phyloP scores from a whole-genome alignment of 768 basidiomycete species.

The Clavaria fumosa region DNA sequence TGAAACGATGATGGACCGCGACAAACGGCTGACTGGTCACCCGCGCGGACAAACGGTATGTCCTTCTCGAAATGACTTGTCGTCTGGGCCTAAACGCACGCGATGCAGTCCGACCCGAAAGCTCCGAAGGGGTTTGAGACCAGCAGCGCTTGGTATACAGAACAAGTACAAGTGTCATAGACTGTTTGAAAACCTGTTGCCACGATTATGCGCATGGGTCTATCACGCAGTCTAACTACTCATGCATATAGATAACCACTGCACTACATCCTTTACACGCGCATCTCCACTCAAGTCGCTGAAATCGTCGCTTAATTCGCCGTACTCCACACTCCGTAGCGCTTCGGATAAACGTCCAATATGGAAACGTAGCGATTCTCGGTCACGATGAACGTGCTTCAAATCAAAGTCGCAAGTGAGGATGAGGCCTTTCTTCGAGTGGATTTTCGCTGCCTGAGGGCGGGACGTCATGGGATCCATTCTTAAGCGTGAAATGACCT shows the following conservation, averaged over 20 bases:
- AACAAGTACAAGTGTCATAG: too few relatives aligned
- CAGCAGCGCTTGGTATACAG: conserved; percentile 61
- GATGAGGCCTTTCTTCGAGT: conserved; percentile 53
- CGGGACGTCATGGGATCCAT: neutral
- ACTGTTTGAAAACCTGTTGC: too few relatives aligned
- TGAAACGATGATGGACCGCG: conserved; percentile 90
- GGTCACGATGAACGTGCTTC: neutral
- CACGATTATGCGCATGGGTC: too few relatives aligned
- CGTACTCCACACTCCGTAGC: too few relatives aligned
- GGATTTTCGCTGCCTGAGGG: conserved; percentile 31
- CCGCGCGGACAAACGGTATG: conserved; percentile 74
- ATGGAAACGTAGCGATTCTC: too few relatives aligned
- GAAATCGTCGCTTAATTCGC: too few relatives aligned
- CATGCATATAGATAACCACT: too few relatives aligned
- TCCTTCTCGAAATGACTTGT: conserved; percentile 7
- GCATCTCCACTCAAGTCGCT: too few relatives aligned
- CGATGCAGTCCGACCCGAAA: conserved; percentile 41
- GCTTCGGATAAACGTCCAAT: too few relatives aligned
- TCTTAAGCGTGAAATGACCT: conserved; percentile 7
- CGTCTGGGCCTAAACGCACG: neutral
- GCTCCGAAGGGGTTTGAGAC: conserved; percentile 60
- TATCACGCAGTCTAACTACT: too few relatives aligned
- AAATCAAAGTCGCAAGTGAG: conserved; percentile 26
- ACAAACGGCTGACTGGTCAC: conserved; percentile 77
- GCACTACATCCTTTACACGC: too few relatives aligned